These are phyloP conservation scores for Gentiana straminea DNA, from an alignment of 257 asterid genomes.

Conservation along the genomic window DNA sequence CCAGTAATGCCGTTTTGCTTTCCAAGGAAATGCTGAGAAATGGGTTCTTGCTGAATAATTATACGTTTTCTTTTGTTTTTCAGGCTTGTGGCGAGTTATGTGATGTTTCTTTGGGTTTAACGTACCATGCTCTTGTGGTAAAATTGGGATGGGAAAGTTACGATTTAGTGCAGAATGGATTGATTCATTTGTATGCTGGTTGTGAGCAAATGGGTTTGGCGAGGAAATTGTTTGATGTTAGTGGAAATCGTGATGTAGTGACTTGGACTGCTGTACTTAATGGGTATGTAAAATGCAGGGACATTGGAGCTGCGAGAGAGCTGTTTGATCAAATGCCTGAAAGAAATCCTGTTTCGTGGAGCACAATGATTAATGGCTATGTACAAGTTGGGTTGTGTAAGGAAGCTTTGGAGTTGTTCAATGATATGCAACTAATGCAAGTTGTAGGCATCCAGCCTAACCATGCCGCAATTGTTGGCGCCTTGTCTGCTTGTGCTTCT, in stretches of 20 bases:
- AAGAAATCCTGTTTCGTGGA: slow-evolving; percentile 40
- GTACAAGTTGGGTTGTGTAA: slow-evolving; percentile 28
- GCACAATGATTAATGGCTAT: slow-evolving; percentile 44
- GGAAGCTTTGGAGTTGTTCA: slow-evolving; percentile 31
- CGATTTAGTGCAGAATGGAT: slow-evolving; percentile 51
- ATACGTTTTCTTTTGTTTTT: slow-evolving; percentile 41
- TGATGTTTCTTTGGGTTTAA: slow-evolving; percentile 20
- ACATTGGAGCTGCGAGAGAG: slow-evolving; percentile 18
- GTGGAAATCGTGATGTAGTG: slow-evolving; percentile 25
- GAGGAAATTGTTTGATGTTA: slow-evolving; percentile 29
- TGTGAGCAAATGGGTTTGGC: slow-evolving; percentile 24
- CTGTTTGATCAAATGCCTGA: slow-evolving; percentile 52
- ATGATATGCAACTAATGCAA: slow-evolving; percentile 16
- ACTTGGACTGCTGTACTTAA: slow-evolving; percentile 44
- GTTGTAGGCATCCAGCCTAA: slow-evolving; percentile 33
- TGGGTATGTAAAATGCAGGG: slow-evolving; percentile 34
- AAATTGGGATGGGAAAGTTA: slow-evolving; percentile 45
- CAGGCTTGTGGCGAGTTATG: slow-evolving; percentile 30
- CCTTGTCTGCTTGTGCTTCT: slow-evolving; percentile 29
- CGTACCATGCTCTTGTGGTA: slow-evolving; percentile 33
- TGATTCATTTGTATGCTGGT: slow-evolving; percentile 36
- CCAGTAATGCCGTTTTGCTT: slow-evolving; percentile 22
- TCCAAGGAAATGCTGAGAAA: slow-evolving; percentile 30
- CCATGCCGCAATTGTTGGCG: slow-evolving; percentile 31
- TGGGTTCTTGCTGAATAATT: slow-evolving; percentile 31